Percentiles rank a stretch among this genome's conserved stretches.
These are phyloP conservation scores for Pseudogymnoascus verrucosus DNA, from an alignment of 2,329 filamentous ascomycete species.

Conservation along the genomic window DNA sequence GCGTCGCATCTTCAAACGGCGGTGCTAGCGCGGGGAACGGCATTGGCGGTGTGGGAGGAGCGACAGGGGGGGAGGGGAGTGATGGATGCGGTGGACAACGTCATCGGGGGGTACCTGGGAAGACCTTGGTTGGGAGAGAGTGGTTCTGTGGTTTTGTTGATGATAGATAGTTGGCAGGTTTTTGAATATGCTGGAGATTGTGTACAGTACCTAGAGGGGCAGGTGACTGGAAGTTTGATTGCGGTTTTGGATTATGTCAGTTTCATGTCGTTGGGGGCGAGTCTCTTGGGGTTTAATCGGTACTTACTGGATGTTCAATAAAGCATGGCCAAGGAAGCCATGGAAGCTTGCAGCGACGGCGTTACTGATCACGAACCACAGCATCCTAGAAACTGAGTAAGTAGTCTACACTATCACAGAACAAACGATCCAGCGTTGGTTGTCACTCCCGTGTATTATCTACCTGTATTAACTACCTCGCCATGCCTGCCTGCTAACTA, in stretches of 20 bases:
- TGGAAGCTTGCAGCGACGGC: not conserved
- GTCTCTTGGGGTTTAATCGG: not conserved
- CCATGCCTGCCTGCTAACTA: conserved; percentile 5
- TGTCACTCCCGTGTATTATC: conserved; percentile 4
- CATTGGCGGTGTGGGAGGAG: not conserved
- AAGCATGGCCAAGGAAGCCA: not conserved
- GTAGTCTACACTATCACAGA: not conserved
- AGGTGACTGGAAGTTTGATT: not conserved
- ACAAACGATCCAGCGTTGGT: not conserved
- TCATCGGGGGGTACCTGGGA: not conserved
- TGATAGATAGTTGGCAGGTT: conserved; percentile 5
- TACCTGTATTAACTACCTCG: conserved; percentile 8
- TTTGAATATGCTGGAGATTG: not conserved
- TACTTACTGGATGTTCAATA: not conserved
- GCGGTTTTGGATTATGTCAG: not conserved
- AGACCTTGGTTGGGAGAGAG: not conserved
- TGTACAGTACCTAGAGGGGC: not conserved
- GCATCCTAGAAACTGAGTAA: not conserved
- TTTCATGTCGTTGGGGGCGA: not conserved
- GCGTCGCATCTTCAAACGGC: conserved; percentile 5
- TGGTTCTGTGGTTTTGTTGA: not conserved
- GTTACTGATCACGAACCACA: not conserved
- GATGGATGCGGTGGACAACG: not conserved
- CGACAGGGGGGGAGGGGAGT: not conserved
- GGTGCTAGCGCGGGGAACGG: not conserved